These are phyloP conservation scores for Saccharata proteae DNA, from an alignment of 2,329 filamentous ascomycete genomes.

Conservation along the genomic window DNA sequence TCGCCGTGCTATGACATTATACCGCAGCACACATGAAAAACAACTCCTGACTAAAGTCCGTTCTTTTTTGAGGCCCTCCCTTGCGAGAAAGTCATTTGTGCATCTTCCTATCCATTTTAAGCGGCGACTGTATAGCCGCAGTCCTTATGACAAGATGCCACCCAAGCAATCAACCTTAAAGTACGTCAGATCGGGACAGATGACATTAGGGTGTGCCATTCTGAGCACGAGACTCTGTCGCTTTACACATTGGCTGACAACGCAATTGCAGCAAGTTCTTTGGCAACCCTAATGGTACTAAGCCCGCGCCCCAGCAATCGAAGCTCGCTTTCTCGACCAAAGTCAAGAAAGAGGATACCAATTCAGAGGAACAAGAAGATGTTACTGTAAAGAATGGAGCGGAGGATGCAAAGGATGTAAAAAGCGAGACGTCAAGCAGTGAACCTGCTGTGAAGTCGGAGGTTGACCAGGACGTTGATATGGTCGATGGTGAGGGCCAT, in stretches of 20 bases:
- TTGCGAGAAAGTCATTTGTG: too few species aligned
- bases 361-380: neutral
- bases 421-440: slow-evolving; percentile 7
- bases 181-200: slow-evolving; percentile 70
- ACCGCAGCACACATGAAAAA: too few species aligned
- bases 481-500: too few species aligned
- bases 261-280: slow-evolving; percentile 68
- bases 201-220: slow-evolving; percentile 55
- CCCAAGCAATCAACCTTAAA: slow-evolving; percentile 72
- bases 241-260: slow-evolving; percentile 9
- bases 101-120: too few species aligned
- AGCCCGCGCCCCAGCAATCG: slow-evolving; percentile 53
- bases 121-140: slow-evolving; percentile 9
- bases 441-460: neutral
- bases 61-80: too few species aligned
- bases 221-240: too few species aligned
- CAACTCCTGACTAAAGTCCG: too few species aligned
- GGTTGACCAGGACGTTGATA: slow-evolving; percentile 6
- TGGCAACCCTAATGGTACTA: slow-evolving; percentile 49
- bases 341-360: slow-evolving; percentile 3
- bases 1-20: too few species aligned
- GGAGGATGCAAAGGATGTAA: slow-evolving; percentile 14
- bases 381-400: slow-evolving; percentile 3
- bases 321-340: slow-evolving; percentile 62
- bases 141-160: slow-evolving; percentile 25